A percentile compares a stretch with the other conserved stretches of the same genome.
Conservation (phyloP, 2,329 filamentous ascomycete species). For the Pyrenophora teres region DNA sequence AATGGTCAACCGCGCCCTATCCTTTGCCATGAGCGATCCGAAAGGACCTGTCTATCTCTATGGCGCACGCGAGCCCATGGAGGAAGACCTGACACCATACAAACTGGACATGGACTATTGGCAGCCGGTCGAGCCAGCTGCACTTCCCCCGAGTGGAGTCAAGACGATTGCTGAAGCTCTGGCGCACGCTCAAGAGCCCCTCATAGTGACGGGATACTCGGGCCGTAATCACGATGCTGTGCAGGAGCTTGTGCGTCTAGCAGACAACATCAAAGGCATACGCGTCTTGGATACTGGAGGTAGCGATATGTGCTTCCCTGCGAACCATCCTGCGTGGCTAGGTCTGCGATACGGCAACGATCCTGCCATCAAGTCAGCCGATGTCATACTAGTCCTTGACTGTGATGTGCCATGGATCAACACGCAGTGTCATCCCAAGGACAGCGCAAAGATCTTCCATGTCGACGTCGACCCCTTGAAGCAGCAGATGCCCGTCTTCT, state of each 20-base stretch:
- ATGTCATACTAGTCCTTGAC: slow-evolving; percentile 83
- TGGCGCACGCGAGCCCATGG: slow-evolving; percentile 78
- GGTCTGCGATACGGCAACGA: slow-evolving; percentile 75
- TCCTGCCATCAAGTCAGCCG: slow-evolving; percentile 73
- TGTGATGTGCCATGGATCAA: slow-evolving; percentile 94
- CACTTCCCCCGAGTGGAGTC: slow-evolving; percentile 60
- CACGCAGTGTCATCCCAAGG: slow-evolving; percentile 68
- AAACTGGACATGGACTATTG: slow-evolving; percentile 69
- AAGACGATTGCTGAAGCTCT: slow-evolving; percentile 66
- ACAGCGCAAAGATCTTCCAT: slow-evolving; percentile 64
- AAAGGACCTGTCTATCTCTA: slow-evolving; percentile 80
- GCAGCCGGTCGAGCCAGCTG: slow-evolving; percentile 71
- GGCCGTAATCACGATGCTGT: slow-evolving; percentile 71
- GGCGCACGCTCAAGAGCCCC: slow-evolving; percentile 65
- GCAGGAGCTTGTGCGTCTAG: slow-evolving; percentile 66
- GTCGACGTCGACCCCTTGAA: slow-evolving; percentile 71
- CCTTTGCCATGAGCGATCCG: slow-evolving; percentile 78
- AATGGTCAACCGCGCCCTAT: slow-evolving; percentile 81
- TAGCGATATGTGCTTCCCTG: slow-evolving; percentile 78
- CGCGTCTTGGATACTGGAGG: slow-evolving; percentile 77
- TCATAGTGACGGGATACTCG: slow-evolving; percentile 72
- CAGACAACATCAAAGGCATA: slow-evolving; percentile 69
- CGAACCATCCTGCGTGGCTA: slow-evolving; percentile 60
- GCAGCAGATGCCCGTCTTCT: slow-evolving; percentile 63
- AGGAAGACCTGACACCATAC: slow-evolving; percentile 71